A percentile compares a stretch with the other conserved stretches of the same genome.
Conservation (phyloP, 2,329 filamentous ascomycete genomes). For the Zasmidium cellare region DNA sequence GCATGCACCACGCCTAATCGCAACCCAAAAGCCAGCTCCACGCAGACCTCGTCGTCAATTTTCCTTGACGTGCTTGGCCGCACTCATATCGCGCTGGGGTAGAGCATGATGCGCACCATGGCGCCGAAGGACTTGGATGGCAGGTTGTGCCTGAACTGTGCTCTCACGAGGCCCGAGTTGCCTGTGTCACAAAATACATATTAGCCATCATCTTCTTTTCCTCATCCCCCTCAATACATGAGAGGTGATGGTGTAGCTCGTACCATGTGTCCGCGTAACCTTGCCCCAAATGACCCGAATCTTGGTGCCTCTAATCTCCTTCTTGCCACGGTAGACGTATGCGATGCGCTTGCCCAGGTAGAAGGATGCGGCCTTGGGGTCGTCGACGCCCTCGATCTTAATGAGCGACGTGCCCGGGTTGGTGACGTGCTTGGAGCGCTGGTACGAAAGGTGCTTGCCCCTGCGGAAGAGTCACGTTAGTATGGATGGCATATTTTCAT, state of each 20-base stretch:
- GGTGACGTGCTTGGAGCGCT: conserved; percentile 89
- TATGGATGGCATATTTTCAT: conserved; percentile 4
- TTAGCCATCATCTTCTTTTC: conserved; percentile 19
- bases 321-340: conserved; percentile 95
- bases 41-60: background rate
- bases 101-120: conserved; percentile 42
- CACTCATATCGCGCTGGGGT: conserved; percentile 41
- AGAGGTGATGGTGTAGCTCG: conserved; percentile 23
- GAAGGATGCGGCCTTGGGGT: conserved; percentile 89
- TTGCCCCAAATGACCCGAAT: conserved; percentile 99
- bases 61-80: background rate
- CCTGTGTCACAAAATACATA: conserved; percentile 55
- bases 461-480: conserved; percentile 46
- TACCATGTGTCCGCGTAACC: conserved; percentile 94
- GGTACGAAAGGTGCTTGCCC: conserved; percentile 98
- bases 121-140: conserved; percentile 93
- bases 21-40: conserved; percentile 4
- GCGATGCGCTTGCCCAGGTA: conserved; percentile 99
- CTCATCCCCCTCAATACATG: background rate
- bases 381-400: conserved; percentile 98
- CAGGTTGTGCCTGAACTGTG: conserved; percentile 95
- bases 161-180: conserved; percentile 97
- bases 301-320: conserved; percentile 95
- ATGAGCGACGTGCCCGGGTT: conserved; percentile 81
- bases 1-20: conserved; percentile 1